Percentiles rank a stretch among this genome's conserved stretches.
phyloP scores from a whole-genome alignment of 1,284 basidiomycete genomes.

The Cutaneotrichosporon sp. region DNA sequence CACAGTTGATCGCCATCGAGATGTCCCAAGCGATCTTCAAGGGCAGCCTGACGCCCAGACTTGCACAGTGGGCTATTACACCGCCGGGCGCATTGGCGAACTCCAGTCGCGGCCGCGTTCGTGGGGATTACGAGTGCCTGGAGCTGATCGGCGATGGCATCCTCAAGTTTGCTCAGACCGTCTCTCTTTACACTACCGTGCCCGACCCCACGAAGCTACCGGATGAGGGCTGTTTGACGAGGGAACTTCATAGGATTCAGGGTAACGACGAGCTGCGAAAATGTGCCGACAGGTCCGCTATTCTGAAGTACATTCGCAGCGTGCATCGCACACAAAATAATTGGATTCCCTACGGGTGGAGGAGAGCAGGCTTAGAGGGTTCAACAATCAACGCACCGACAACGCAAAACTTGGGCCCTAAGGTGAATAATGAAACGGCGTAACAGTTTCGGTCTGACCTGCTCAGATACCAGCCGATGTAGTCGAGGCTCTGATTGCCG shows the following conservation, averaged over 20 bases:
- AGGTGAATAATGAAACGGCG: slow-evolving; percentile 16
- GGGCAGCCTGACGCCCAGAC: slow-evolving; percentile 3
- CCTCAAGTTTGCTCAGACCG: slow-evolving; percentile 25
- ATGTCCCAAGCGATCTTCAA: slow-evolving; percentile 16
- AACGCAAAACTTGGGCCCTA: slow-evolving; percentile 11
- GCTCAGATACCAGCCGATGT: slow-evolving; percentile 29
- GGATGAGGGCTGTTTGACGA: slow-evolving; percentile 18
- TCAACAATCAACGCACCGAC: neutral
- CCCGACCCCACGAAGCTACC: too few species aligned
- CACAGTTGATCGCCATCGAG: slow-evolving; percentile 27
- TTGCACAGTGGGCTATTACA: slow-evolving; percentile 27
- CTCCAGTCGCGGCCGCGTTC: slow-evolving; percentile 1
- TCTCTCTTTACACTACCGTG: neutral
- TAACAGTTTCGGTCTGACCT: too few species aligned
- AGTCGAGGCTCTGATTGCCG: slow-evolving; percentile 36
- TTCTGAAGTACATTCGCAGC: slow-evolving; percentile 34
- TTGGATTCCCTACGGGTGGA: slow-evolving; percentile 35
- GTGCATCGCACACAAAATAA: slow-evolving; percentile 1
- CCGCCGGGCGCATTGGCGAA: too few species aligned
- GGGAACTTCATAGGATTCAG: slow-evolving; percentile 22
- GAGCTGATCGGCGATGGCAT: slow-evolving; percentile 42
- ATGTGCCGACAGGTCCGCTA: slow-evolving; percentile 17
- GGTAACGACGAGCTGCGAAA: slow-evolving; percentile 26
- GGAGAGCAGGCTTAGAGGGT: neutral
- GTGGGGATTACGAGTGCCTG: slow-evolving; percentile 34